These are phyloP conservation scores for Eruca vesicaria DNA, from an alignment of 441 rosid genomes.

Conservation along the genomic window DNA sequence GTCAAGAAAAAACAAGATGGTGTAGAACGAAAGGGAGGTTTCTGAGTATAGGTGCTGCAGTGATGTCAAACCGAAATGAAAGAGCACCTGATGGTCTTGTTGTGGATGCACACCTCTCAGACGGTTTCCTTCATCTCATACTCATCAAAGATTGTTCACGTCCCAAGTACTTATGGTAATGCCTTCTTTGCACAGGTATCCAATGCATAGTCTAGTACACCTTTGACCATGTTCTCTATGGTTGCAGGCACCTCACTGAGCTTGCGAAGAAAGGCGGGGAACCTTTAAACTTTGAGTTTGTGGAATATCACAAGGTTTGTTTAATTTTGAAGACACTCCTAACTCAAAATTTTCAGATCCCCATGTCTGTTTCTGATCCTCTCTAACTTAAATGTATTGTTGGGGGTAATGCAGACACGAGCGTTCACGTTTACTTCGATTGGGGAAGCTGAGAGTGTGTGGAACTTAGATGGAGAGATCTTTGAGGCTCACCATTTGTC, in stretches of 20 bases:
- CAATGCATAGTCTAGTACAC: not conserved
- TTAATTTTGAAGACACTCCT: not conserved
- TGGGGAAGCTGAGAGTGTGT: conserved; percentile 74
- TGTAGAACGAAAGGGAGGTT: conserved; percentile 61
- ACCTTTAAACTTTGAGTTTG: conserved; percentile 80
- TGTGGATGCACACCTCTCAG: conserved; percentile 93
- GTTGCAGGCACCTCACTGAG: conserved; percentile 63
- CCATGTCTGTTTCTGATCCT: not conserved
- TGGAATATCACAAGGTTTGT: conserved; percentile 81
- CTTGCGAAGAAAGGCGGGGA: conserved; percentile 80
- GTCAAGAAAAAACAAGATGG: conserved; percentile 56
- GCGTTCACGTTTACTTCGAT: conserved; percentile 83
- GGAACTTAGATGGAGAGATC: conserved; percentile 97
- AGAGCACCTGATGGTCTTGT: conserved; percentile 96
- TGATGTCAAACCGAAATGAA: conserved; percentile 87
- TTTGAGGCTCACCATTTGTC: conserved; percentile 83
- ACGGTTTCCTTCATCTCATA: conserved; percentile 90
- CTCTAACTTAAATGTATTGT: not conserved
- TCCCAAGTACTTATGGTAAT: conserved; percentile 78
- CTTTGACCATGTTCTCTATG: not conserved
- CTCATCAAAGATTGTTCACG: conserved; percentile 83
- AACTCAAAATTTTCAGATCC: not conserved
- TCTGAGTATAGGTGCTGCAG: conserved; percentile 86
- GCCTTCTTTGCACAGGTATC: not conserved
- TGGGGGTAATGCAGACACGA: conserved; percentile 51